Evolutionary conservation across 306 rosid species (phyloP), one percentile per base, ranked within the genome.

Genomic region (Aeschynomene evenia): DNA sequence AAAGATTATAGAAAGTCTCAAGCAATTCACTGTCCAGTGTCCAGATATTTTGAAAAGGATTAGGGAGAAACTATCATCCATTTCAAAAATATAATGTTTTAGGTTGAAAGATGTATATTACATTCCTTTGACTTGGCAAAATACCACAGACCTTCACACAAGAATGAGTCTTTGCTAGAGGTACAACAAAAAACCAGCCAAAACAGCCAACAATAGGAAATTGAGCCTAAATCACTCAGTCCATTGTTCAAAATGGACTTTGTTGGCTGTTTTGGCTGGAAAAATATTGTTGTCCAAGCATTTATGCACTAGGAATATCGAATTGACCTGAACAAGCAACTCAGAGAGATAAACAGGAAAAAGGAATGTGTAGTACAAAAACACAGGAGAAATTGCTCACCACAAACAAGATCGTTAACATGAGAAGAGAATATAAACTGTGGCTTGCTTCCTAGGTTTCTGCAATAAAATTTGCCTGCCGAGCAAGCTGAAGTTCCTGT

Each of bases 401-500:
- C 98, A 65, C 98, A 93, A 65, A 86, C 54, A 20, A 13, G 87
- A 79, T 93, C 96, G 62, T 93, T 90, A 79, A 93, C 86, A 9
- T 49, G 89, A 61, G 97, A 93, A 61, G 97, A 87, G 78, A 86
- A 86, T 80, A 90, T 79, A 23, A 93, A 88, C 70, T 34, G 82
- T 37, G 98, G 97, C 53, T 53, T 90, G 82, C 96, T 93, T 73
- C 98, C 98, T 26, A 85, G 68, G 68, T 93, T 93, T 66, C 77
- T 78, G 79, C 96, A 90, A 57, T 86, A 90, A 76, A 93, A 93
- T 68, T 84, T 90, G 15, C 89, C 91, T 1, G 80, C 70, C 0
- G 87, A 82, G 67, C 97, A 93, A 70, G 98, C 97, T 18, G 97
- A 87, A 77, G 98, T 93, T 63, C 98, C 98, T 93, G 89, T 63